Base-by-base conservation (phyloP, 331 rosid species). In the Dryas integrifolia region DNA sequence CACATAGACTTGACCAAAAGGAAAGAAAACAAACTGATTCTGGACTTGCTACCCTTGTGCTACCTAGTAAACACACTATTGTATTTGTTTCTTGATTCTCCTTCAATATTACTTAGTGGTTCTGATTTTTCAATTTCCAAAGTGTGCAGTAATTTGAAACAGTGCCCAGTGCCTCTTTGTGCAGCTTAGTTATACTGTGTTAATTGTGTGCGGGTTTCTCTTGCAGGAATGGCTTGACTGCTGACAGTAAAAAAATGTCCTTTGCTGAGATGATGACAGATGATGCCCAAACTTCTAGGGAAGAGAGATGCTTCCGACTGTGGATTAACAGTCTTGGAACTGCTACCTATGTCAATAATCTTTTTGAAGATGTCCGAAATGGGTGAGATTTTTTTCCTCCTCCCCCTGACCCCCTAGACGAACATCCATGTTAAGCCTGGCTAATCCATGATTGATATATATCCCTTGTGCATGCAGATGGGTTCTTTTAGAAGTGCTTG, bases 211-310 rank as follows among this genome's bases (percentile, higher is more conserved):
- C 30, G 48, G 52, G 9, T 8, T 67, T 75, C 72, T 76, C 55
- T 43, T 87, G 83, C 86, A 95, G 99, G 85, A 95, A 95, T 87
- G 99, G 98, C 46, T 90, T 95, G 86, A 81, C 87, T 41, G 96
- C 65, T 65, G 96, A 95, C 74, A 82, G 69, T 70, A 57, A 72
- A 9, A 92, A 88, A 80, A 86, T 85, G 88, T 84, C 93, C 62
- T 92, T 88, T 81, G 98, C 99, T 71, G 99, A 95, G 92, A 87
- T 92, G 99, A 92, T 95, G 98, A 92, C 96, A 7, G 97, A 95
- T 75, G 99, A 95, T 85, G 96, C 82, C 15, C 81, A 95, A 85
- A 95, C 99, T 67, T 95, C 99, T 73, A 87, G 98, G 47, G 99
- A 95, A 80, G 99, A 95, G 85, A 85, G 99, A 81, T 95, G 99